Evolutionary conservation across 306 rosid species (phyloP).

Genomic region (Crotalaria pallida): DNA sequence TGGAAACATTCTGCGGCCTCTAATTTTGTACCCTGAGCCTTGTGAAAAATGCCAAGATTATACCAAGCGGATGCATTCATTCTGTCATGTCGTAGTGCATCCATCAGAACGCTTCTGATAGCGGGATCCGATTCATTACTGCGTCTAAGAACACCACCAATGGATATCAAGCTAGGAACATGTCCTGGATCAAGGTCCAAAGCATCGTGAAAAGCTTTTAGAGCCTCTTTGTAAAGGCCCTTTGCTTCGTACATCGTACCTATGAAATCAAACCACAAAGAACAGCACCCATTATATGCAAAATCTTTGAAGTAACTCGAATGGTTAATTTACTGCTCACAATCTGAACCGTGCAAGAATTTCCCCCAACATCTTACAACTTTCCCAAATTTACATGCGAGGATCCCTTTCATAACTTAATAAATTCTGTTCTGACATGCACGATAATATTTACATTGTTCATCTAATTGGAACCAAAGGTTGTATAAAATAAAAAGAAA

Average conservation of each 20-base stretch:
- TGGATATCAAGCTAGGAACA: constrained; percentile 77
- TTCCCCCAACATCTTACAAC: not conserved
- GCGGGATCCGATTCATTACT: constrained; percentile 36
- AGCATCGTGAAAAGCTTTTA: constrained; percentile 52
- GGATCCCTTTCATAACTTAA: not conserved
- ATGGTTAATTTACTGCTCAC: not conserved
- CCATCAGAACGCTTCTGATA: constrained; percentile 64
- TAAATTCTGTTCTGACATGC: too few relatives aligned
- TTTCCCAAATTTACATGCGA: not conserved
- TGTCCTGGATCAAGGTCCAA: constrained; percentile 59
- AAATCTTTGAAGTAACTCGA: not conserved
- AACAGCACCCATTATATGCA: not conserved
- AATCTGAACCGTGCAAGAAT: too few relatives aligned
- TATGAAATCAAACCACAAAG: constrained; percentile 20
- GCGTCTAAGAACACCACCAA: constrained; percentile 55
- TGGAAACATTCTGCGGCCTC: constrained; percentile 85
- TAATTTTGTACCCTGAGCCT: constrained; percentile 36
- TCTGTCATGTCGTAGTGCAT: constrained; percentile 63
- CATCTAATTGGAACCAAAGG: too few relatives aligned
- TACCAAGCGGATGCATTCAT: constrained; percentile 74
- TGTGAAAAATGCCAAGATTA: constrained; percentile 64
- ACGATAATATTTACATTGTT: too few relatives aligned
- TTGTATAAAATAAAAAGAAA: too few relatives aligned
- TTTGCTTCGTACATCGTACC: constrained; percentile 62
- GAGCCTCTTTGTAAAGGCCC: constrained; percentile 66